Evolutionary conservation across 2,329 filamentous ascomycete genomes (phyloP), one percentile per base, ranked within the genome.

Genomic region (Sclerotinia subarctica): DNA sequence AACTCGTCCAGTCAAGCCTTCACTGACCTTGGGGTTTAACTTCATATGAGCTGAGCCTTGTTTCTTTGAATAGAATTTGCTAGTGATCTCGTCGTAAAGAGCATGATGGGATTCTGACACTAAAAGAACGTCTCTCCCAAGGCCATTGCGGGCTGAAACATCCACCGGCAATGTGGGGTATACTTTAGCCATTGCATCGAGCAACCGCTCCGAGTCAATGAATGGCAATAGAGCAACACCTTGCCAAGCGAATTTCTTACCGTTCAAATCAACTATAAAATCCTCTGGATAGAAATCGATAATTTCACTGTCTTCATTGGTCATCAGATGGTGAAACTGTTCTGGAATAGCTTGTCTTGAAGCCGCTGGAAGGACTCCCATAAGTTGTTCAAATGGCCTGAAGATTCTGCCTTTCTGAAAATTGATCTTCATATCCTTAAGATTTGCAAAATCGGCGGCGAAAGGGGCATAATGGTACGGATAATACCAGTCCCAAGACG

Each of bases 401-500:
- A 97, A 97, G 5, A 93, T 91, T 60, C 84, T 87, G 15, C 94
- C 94, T 78, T 94, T 92, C 69, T 92, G 86, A 73, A 99, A 99
- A 24, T 85, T 82, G 72, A 97, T 87, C 44, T 91, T 84, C 83
- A 97, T 88, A 73, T 93, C 88, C 64, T 84, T 86, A 57, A 99
- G 84, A 67, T 94, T 89, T 69, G 91, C 89, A 78, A 99, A 99
- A 78, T 99, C 95, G 64, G 93, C 91, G 2, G 95, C 95, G 77
- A 99, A 99, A 4, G 96, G 95, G 1, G 95, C 96, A 77, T 99
- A 99, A 78, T 99, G 95, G 76, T 98, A 96, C 0, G 95, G 95
- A 77, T 97, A 99, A 78, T 95, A 99, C 95, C 95, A 99, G 64
- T 94, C 96, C 95, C 96, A 99, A 0, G 93, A 97, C 29, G 95